A percentile compares a stretch with the other conserved stretches of the same genome.
Evolutionary conservation across 768 basidiomycete species (phyloP).

Genomic region (Calvatia gigantea): DNA sequence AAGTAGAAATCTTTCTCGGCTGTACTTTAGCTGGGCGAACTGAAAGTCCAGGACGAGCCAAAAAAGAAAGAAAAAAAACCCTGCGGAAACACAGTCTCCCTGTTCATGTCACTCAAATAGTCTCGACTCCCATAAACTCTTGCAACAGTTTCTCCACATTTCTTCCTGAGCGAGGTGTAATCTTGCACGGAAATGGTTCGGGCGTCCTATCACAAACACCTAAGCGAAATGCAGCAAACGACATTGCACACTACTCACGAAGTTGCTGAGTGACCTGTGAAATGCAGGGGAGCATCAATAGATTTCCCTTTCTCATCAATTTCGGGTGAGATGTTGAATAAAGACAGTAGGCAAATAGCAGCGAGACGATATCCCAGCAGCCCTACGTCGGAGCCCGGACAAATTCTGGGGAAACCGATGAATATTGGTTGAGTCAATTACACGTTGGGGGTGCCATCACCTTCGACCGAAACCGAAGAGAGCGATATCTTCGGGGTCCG

Average conservation of each 20-base stretch:
- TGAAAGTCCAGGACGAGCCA: too few species aligned
- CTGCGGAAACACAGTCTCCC: too few species aligned
- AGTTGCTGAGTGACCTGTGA: not conserved
- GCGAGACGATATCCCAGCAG: conserved; percentile 10
- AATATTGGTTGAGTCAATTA: not conserved
- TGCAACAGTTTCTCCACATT: not conserved
- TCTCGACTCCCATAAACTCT: not conserved
- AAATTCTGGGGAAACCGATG: conserved; percentile 1
- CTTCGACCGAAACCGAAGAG: conserved; percentile 10
- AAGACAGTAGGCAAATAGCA: conserved; percentile 13
- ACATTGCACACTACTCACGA: not conserved
- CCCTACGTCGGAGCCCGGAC: conserved; percentile 17
- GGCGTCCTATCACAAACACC: not conserved
- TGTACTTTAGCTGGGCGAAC: too few species aligned
- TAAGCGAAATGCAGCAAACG: not conserved
- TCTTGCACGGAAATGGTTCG: not conserved
- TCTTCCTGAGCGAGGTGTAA: not conserved
- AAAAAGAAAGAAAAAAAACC: too few species aligned
- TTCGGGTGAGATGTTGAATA: not conserved
- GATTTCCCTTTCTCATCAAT: not conserved
- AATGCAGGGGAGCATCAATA: not conserved
- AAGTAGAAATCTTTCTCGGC: too few species aligned
- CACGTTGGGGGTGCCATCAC: not conserved
- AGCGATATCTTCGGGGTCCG: not conserved
- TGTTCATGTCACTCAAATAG: too few species aligned